Percentiles rank a stretch among this genome's conserved stretches.
phyloP scores from a whole-genome alignment of 2,329 filamentous ascomycete species.

The Clonostachys chloroleuca region DNA sequence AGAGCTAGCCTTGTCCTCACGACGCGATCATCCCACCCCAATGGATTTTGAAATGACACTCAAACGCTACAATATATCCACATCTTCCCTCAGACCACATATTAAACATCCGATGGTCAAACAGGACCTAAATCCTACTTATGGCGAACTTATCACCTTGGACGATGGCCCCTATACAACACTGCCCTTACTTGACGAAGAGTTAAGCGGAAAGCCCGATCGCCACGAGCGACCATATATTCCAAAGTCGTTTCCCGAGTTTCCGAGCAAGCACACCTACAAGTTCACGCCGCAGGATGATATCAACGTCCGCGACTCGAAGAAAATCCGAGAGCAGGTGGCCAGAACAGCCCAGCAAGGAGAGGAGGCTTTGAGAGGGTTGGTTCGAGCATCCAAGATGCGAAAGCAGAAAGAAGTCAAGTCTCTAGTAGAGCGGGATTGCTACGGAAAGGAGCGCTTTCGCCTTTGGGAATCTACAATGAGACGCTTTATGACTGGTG shows the following conservation, averaged over 20 bases:
- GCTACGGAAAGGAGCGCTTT: constrained; percentile 49
- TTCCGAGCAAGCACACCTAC: constrained; percentile 62
- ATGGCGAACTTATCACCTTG: constrained; percentile 26
- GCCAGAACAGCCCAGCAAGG: constrained; percentile 56
- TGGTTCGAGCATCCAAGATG: constrained; percentile 59
- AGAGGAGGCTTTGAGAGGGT: constrained; percentile 54
- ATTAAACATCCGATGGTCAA: constrained; percentile 45
- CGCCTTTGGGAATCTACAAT: constrained; percentile 58
- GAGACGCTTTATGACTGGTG: constrained; percentile 43
- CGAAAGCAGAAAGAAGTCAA: constrained; percentile 62
- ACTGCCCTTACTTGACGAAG: constrained; percentile 42
- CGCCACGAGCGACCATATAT: constrained; percentile 53
- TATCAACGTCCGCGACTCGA: constrained; percentile 40
- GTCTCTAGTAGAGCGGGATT: constrained; percentile 46
- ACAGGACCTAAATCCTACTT: constrained; percentile 28
- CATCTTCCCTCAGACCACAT: constrained; percentile 50
- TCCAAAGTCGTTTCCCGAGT: constrained; percentile 53
- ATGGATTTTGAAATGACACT: constrained; percentile 53
- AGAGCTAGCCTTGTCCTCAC: constrained; percentile 38
- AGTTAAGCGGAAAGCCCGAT: constrained; percentile 54
- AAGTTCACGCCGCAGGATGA: constrained; percentile 51
- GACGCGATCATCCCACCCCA: constrained; percentile 49
- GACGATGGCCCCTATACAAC: constrained; percentile 33
- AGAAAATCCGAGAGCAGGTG: constrained; percentile 56
- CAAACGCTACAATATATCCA: constrained; percentile 43